Conservation (phyloP, 345 rosid genomes). For the Leavenworthia alabamica region DNA sequence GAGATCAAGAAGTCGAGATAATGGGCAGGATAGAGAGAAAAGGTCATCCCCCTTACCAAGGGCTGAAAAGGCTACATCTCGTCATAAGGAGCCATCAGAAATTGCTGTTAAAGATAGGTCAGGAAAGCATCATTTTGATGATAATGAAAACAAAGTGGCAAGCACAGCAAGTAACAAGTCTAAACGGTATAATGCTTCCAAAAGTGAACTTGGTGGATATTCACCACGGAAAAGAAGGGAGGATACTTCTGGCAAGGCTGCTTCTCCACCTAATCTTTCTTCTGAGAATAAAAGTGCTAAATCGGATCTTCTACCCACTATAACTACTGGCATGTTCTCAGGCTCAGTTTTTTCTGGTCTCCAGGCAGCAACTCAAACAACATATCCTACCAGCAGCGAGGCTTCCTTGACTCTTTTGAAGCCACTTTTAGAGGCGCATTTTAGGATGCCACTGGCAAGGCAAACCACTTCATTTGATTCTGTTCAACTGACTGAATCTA, state of each 20-base stretch:
- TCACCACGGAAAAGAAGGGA: conserved; percentile 86
- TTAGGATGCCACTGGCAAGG: conserved; percentile 31
- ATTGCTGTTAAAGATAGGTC: conserved; percentile 42
- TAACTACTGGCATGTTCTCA: conserved; percentile 23
- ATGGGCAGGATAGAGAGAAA: conserved; percentile 40
- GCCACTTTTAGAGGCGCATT: conserved; percentile 36
- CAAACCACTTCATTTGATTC: conserved; percentile 48
- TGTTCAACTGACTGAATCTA: conserved; percentile 80
- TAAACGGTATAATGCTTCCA: conserved; percentile 43
- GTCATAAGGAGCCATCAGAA: conserved; percentile 37
- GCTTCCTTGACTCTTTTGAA: conserved; percentile 37
- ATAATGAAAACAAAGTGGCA: conserved; percentile 31
- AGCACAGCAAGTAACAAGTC: conserved; percentile 48
- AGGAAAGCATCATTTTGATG: conserved; percentile 43
- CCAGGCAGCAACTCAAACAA: conserved; percentile 36
- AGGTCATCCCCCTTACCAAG: conserved; percentile 57
- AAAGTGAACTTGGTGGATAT: conserved; percentile 88
- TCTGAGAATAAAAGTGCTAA: conserved; percentile 69
- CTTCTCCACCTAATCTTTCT: conserved; percentile 57
- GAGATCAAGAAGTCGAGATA: conserved; percentile 66
- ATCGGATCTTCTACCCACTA: conserved; percentile 71
- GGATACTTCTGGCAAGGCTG: conserved; percentile 53
- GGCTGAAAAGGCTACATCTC: conserved; percentile 38
- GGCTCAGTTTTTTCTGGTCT: conserved; percentile 40
- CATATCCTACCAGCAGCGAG: conserved; percentile 37